Conservation (phyloP, 768 basidiomycete species). For the Pulveroboletus sp. region DNA sequence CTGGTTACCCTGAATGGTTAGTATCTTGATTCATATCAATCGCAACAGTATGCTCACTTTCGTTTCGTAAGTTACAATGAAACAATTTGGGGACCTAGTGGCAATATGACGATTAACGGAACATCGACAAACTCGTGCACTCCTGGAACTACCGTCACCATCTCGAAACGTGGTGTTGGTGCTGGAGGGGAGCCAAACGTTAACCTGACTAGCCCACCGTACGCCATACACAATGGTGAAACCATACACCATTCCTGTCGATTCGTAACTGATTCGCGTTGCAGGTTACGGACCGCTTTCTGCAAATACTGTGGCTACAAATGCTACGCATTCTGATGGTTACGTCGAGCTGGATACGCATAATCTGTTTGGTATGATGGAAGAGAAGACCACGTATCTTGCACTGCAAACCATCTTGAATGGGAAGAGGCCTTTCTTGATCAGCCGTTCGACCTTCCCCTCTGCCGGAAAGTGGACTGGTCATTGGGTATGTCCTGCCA, state of each 20-base stretch:
- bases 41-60: neutral
- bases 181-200: conserved; percentile 46
- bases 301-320: conserved; percentile 58
- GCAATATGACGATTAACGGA: conserved; percentile 73
- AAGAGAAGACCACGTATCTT: conserved; percentile 61
- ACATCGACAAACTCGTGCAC: conserved; percentile 48
- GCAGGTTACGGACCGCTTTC: conserved; percentile 54
- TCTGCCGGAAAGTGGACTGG: conserved; percentile 69
- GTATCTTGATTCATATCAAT: neutral
- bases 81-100: conserved; percentile 61
- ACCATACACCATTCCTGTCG: neutral
- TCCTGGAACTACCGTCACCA: conserved; percentile 6
- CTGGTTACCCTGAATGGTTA: conserved; percentile 70
- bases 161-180: conserved; percentile 47
- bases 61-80: conserved; percentile 51
- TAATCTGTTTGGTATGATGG: conserved; percentile 72
- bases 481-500: conserved; percentile 51
- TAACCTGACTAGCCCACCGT: conserved; percentile 58
- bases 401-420: conserved; percentile 53
- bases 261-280: neutral
- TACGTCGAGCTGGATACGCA: conserved; percentile 64
- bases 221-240: conserved; percentile 70
- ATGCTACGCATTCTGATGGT: conserved; percentile 67
- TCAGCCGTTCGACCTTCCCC: conserved; percentile 67
- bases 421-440: conserved; percentile 67